These are phyloP conservation scores for Coprinellus micaceus DNA, from an alignment of 768 basidiomycete species.

Conservation along the genomic window DNA sequence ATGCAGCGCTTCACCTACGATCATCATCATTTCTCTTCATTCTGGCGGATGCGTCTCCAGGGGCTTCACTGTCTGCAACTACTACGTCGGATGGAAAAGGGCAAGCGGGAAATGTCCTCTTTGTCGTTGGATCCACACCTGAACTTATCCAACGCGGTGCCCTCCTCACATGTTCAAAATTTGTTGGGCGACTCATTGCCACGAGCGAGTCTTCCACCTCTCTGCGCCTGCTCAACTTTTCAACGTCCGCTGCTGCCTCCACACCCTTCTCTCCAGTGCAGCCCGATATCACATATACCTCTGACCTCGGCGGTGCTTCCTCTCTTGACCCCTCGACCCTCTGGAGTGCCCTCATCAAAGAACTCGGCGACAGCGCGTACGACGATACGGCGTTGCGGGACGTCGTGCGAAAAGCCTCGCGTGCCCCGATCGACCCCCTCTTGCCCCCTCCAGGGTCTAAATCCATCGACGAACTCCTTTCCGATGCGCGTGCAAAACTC, in stretches of 20 bases:
- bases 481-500: slow-evolving; percentile 56
- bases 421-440: slow-evolving; percentile 57
- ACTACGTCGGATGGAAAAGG: neutral
- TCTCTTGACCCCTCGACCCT: slow-evolving; percentile 10
- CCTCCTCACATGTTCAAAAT: slow-evolving; percentile 63
- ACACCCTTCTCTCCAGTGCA: neutral
- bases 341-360: slow-evolving; percentile 50
- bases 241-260: neutral
- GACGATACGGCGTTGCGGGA: slow-evolving; percentile 71
- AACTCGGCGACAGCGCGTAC: slow-evolving; percentile 50
- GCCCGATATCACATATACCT: neutral
- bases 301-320: neutral
- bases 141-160: slow-evolving; percentile 64
- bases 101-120: slow-evolving; percentile 29
- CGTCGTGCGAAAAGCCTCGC: slow-evolving; percentile 60
- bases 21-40: slow-evolving; percentile 46
- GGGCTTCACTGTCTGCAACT: slow-evolving; percentile 25
- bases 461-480: slow-evolving; percentile 55
- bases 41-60: slow-evolving; percentile 36
- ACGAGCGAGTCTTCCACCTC: slow-evolving; percentile 22
- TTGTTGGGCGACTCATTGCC: slow-evolving; percentile 55
- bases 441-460: slow-evolving; percentile 62
- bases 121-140: slow-evolving; percentile 55
- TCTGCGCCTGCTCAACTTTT: slow-evolving; percentile 18
- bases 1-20: slow-evolving; percentile 36